Base-by-base conservation (phyloP, 148 eudicot species). In the Fallopia convolvulus region DNA sequence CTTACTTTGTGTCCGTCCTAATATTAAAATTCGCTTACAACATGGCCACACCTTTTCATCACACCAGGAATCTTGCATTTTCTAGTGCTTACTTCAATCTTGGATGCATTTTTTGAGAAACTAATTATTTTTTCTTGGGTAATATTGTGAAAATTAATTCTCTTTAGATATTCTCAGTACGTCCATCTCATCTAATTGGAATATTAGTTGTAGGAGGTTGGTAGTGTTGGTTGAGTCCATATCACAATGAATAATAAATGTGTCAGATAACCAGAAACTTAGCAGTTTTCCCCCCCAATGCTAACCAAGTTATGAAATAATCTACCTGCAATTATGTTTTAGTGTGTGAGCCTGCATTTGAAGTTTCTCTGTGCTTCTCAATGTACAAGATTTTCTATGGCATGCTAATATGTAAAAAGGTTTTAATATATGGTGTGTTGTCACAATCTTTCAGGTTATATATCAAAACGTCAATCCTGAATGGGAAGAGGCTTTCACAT, bases 401-500 rank as follows among this genome's bases (percentile, higher is more conserved):
- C 20, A 68, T 17, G 21, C 46, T 68, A 33, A 33, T 66, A 33
- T 23, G 46, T 36, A 68, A 39, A 68, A 17, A 17, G 2, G 72
- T 33, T 17, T 68, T 46, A 68, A 68, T 32, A 74, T 52, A 26
- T 18, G 0, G 6, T 36, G 14, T n/a, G 17, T 56, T 56, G 23
- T 58, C 52, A 58, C 40, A 14, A 77, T 77, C 70, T 44, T 63
- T 63, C 81, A 92, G 97, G 95, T 90, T 32, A 85, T 90, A 70
- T 83, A 79, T 80, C 85, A 83, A 82, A 84, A 81, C 78, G 83
- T 89, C 66, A 83, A 88, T 74, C 97, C 97, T 26, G 93, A 90
- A 76, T 90, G 95, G 97, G 81, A 84, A 79, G 94, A 92, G 85
- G 89, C 83, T 20, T 90, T 90, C 83, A 90, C 85, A 40, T 90